These are phyloP conservation scores for Colletotrichum gigasporum DNA, from an alignment of 2,329 filamentous ascomycete genomes.

Conservation along the genomic window DNA sequence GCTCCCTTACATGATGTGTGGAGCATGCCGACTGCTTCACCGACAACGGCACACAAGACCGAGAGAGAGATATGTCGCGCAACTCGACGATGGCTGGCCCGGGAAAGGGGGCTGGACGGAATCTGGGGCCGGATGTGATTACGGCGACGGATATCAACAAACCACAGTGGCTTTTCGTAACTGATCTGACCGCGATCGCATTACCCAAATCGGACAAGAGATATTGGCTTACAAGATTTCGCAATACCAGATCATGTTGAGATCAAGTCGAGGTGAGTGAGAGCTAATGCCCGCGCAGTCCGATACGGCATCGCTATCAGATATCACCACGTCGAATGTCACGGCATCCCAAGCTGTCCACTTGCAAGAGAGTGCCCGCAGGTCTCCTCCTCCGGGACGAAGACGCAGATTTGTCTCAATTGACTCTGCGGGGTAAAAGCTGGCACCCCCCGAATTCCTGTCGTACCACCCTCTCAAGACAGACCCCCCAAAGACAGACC, in stretches of 20 bases:
- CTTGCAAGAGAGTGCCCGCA: slow-evolving; percentile 3
- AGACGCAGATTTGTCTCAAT: slow-evolving; percentile 20
- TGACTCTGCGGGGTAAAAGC: slow-evolving; percentile 25
- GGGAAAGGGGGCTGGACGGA: background rate
- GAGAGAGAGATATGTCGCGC: slow-evolving; percentile 13
- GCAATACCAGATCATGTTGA: slow-evolving; percentile 8
- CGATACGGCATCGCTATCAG: slow-evolving; percentile 19
- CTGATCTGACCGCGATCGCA: background rate
- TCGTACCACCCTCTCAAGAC: slow-evolving; percentile 21
- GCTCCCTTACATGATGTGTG: slow-evolving; percentile 24
- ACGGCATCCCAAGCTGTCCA: background rate
- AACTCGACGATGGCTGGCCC: slow-evolving; percentile 6
- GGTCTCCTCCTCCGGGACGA: background rate
- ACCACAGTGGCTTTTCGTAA: background rate
- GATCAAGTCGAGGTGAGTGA: background rate
- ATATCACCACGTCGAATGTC: slow-evolving; percentile 9
- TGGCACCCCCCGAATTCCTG: slow-evolving; percentile 5
- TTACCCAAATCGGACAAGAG: background rate
- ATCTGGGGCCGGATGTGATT: background rate
- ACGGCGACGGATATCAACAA: background rate
- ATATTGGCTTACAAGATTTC: background rate
- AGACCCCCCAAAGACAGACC: too few species aligned
- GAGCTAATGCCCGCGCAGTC: slow-evolving; percentile 8
- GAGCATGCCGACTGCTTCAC: slow-evolving; percentile 20
- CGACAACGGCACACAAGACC: slow-evolving; percentile 22